Percentiles rank a stretch among this genome's conserved stretches.
Evolutionary conservation across 768 basidiomycete species (phyloP).

Genomic region (Boletus rufocinnamomeus): DNA sequence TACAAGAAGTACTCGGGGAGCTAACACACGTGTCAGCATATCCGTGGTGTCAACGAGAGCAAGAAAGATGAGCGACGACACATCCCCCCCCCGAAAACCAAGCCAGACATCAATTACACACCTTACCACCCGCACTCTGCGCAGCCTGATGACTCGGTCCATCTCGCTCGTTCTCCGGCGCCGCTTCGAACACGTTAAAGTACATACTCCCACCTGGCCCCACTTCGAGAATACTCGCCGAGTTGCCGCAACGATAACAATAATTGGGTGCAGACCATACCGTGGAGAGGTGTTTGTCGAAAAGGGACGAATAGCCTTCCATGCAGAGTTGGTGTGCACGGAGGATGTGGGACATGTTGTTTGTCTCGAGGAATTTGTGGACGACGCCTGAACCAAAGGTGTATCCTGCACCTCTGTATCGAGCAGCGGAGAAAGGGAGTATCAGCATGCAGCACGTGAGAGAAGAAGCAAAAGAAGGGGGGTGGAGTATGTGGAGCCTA

Average conservation of each 20-base stretch:
- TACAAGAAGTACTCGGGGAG: constrained; percentile 80
- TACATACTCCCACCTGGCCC: constrained; percentile 85
- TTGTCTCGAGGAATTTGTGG: constrained; percentile 94
- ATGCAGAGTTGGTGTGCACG: constrained; percentile 99
- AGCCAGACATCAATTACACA: constrained; percentile 30
- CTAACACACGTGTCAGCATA: constrained; percentile 38
- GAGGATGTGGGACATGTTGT: constrained; percentile 95
- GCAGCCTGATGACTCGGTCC: constrained; percentile 79
- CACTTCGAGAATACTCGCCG: constrained; percentile 94
- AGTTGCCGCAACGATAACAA: constrained; percentile 97
- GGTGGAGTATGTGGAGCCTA: constrained; percentile 12
- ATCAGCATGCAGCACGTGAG: constrained; percentile 14
- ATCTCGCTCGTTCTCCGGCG: constrained; percentile 95
- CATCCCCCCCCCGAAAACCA: background rate
- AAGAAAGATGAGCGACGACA: background rate
- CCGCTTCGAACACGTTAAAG: constrained; percentile 98
- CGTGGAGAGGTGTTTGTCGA: constrained; percentile 92
- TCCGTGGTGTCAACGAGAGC: background rate
- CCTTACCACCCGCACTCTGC: constrained; percentile 74
- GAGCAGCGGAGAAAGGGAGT: background rate
- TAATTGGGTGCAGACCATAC: constrained; percentile 99
- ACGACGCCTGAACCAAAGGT: constrained; percentile 98
- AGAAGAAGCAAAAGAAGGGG: constrained; percentile 13
- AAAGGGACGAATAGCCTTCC: constrained; percentile 98
- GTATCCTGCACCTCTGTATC: constrained; percentile 97